Percentiles rank a stretch among this genome's conserved stretches.
Evolutionary conservation across 2,329 filamentous ascomycete genomes (phyloP).

Genomic region (Reticulascus tulasneorum): DNA sequence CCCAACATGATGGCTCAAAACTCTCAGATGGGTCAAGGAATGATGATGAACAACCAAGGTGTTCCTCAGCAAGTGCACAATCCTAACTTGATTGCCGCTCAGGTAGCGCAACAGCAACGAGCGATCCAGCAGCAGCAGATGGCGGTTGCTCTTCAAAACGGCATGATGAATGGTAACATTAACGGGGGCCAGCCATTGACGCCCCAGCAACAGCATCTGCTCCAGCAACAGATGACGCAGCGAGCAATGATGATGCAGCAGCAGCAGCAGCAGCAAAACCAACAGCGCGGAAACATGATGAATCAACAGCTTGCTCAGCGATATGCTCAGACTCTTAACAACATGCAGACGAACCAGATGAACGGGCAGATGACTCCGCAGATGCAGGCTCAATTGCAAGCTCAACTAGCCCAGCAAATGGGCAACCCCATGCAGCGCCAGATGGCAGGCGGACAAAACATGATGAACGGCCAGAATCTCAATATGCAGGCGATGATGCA

Average conservation of each 20-base stretch:
- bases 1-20: slow-evolving; percentile 56
- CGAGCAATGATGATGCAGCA: slow-evolving; percentile 12
- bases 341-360: slow-evolving; percentile 32
- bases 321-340: slow-evolving; percentile 39
- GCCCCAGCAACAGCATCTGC: slow-evolving; percentile 9
- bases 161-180: slow-evolving; percentile 31
- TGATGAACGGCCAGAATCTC: slow-evolving; percentile 36
- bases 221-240: slow-evolving; percentile 22
- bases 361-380: slow-evolving; percentile 29
- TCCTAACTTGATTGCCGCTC: slow-evolving; percentile 35
- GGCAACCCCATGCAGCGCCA: slow-evolving; percentile 34
- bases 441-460: slow-evolving; percentile 29
- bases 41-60: slow-evolving; percentile 40
- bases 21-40: slow-evolving; percentile 48
- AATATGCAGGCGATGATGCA: slow-evolving; percentile 39
- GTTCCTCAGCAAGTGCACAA: slow-evolving; percentile 36
- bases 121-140: slow-evolving; percentile 39
- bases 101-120: slow-evolving; percentile 46
- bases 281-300: slow-evolving; percentile 27
- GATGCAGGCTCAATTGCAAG: slow-evolving; percentile 30
- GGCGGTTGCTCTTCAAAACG: slow-evolving; percentile 31
- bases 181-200: slow-evolving; percentile 25
- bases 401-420: slow-evolving; percentile 27
- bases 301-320: slow-evolving; percentile 39
- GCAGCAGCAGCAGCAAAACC: slow-evolving; percentile 28